Evolutionary conservation across 1,139 yeast species (phyloP).

Genomic region (Suhomyces taliae): DNA sequence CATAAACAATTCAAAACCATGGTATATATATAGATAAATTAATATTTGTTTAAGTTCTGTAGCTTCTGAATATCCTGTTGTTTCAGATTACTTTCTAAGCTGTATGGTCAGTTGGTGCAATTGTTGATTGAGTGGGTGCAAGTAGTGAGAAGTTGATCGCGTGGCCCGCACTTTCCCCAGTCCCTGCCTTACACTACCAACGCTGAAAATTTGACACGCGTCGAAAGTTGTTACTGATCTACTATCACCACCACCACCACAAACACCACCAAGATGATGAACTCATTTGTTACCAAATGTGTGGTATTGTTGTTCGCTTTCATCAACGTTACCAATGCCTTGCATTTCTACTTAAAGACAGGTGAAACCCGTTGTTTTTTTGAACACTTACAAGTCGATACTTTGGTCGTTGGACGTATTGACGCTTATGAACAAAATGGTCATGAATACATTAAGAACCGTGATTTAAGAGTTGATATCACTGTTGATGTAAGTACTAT

Average conservation of each 20-base stretch:
- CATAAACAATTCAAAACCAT: no score
- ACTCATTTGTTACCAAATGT: conserved; percentile 2
- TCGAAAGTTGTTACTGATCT: conserved; percentile 1
- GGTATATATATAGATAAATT: no score
- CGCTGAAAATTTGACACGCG: conserved; percentile 11
- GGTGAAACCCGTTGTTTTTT: conserved; percentile 48
- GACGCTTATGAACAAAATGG: conserved; percentile 43
- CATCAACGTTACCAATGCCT: conserved; percentile 24
- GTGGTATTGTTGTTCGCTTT: conserved; percentile 14
- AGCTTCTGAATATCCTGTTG: no score
- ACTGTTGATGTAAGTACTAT: conserved; percentile 37
- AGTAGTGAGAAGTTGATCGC: no score
- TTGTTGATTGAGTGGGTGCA: no score
- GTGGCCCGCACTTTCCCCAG: neutral
- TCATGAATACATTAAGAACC: conserved; percentile 30
- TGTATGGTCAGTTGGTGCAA: no score
- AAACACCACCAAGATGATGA: conserved; percentile 6
- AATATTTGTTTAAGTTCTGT: no score
- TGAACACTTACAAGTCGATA: conserved; percentile 44
- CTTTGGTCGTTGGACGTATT: conserved; percentile 47
- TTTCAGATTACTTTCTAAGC: no score
- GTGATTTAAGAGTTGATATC: conserved; percentile 37
- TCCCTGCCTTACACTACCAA: conserved; percentile 6
- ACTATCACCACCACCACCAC: neutral
- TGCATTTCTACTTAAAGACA: conserved; percentile 48